These are phyloP conservation scores for Areca catechu DNA, from an alignment of 176 grass and related monocot genomes.

Conservation along the genomic window DNA sequence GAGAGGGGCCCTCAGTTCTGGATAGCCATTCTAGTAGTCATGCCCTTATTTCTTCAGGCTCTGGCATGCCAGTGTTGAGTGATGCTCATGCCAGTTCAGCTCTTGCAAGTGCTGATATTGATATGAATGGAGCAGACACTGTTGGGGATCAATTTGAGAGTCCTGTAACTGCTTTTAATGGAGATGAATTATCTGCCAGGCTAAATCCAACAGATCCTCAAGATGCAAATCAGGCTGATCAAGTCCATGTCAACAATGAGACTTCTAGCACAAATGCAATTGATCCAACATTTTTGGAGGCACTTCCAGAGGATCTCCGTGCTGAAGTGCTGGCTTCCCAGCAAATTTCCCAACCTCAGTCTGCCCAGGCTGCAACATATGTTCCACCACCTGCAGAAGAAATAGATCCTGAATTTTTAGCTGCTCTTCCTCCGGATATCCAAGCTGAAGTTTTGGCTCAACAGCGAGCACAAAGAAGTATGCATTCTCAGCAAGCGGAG, in stretches of 20 bases:
- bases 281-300: conserved; percentile 83
- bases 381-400: conserved; percentile 43
- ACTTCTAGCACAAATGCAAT: conserved; percentile 54
- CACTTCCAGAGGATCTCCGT: conserved; percentile 76
- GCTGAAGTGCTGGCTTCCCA: conserved; percentile 82
- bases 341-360: conserved; percentile 30
- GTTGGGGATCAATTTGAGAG: conserved; percentile 28
- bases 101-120: conserved; percentile 30
- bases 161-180: conserved; percentile 30
- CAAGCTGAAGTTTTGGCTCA: conserved; percentile 80
- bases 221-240: conserved; percentile 26
- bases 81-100: conserved; percentile 55
- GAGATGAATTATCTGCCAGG: conserved; percentile 25
- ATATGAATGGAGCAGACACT: conserved; percentile 37
- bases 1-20: conserved; percentile 17
- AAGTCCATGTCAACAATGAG: conserved; percentile 28
- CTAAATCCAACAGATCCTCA: conserved; percentile 19
- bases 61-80: conserved; percentile 39
- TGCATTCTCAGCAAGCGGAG: conserved; percentile 29
- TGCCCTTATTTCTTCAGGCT: conserved; percentile 36
- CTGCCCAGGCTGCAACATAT: conserved; percentile 37
- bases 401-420: conserved; percentile 92
- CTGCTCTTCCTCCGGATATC: conserved; percentile 74
- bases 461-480: conserved; percentile 51
- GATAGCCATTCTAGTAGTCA: conserved; percentile 50